Conservation (phyloP, 1,139 yeast species). For the Kodamaea arcana region DNA sequence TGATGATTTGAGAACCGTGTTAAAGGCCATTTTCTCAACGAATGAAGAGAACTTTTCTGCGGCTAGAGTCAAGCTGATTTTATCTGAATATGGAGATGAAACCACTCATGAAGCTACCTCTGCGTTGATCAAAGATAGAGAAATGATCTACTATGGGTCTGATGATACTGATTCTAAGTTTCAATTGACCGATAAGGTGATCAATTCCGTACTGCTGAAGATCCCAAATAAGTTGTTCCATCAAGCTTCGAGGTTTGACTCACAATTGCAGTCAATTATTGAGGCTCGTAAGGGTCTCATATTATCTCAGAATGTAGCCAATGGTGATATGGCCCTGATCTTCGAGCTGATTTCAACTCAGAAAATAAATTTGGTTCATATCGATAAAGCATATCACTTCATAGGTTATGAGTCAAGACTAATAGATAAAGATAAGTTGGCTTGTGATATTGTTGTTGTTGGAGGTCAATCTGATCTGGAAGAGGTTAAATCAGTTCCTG, state of each 20-base stretch:
- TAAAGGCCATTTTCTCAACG: slow-evolving; percentile 63
- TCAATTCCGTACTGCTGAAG: slow-evolving; percentile 36
- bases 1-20: slow-evolving; percentile 33
- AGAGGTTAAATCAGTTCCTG: slow-evolving; percentile 20
- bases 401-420: slow-evolving; percentile 60
- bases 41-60: slow-evolving; percentile 45
- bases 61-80: slow-evolving; percentile 36
- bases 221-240: slow-evolving; percentile 39
- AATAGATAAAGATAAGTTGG: slow-evolving; percentile 56
- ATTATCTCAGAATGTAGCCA: slow-evolving; percentile 55
- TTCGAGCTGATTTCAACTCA: slow-evolving; percentile 41
- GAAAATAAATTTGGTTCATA: slow-evolving; percentile 40
- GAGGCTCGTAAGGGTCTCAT: slow-evolving; percentile 48
- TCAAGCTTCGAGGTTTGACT: slow-evolving; percentile 43
- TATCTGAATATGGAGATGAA: slow-evolving; percentile 41
- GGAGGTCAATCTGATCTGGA: background rate
- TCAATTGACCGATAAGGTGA: slow-evolving; percentile 54
- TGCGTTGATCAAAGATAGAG: slow-evolving; percentile 50
- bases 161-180: slow-evolving; percentile 46
- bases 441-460: slow-evolving; percentile 54
- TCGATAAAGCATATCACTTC: slow-evolving; percentile 49
- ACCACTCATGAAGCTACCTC: slow-evolving; percentile 48
- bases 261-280: slow-evolving; percentile 33
- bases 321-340: slow-evolving; percentile 54
- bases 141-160: slow-evolving; percentile 48